These are phyloP conservation scores for Lachnellula hyalina DNA, from an alignment of 2,329 filamentous ascomycete species.

Conservation along the genomic window DNA sequence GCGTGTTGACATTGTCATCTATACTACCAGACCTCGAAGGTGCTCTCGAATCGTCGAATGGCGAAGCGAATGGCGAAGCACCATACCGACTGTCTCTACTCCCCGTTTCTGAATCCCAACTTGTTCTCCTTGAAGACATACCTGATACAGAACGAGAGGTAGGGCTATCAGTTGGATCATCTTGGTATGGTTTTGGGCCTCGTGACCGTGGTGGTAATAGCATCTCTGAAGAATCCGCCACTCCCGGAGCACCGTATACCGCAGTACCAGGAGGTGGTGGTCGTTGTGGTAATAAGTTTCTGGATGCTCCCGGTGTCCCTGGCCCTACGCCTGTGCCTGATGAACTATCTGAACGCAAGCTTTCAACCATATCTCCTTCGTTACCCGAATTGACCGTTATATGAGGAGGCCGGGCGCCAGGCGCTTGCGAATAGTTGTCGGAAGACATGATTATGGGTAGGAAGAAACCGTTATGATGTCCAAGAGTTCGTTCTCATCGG, in stretches of 20 bases:
- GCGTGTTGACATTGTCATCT: constrained; percentile 61
- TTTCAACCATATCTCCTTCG: constrained; percentile 40
- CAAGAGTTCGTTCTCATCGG: constrained; percentile 14
- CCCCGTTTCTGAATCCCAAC: constrained; percentile 56
- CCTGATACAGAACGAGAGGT: constrained; percentile 37
- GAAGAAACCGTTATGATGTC: constrained; percentile 6
- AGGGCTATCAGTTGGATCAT: constrained; percentile 41
- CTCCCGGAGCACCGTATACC: constrained; percentile 23
- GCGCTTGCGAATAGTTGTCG: constrained; percentile 4
- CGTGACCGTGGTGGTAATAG: constrained; percentile 43
- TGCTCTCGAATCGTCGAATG: constrained; percentile 33
- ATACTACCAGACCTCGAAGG: constrained; percentile 46
- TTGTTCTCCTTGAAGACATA: constrained; percentile 55
- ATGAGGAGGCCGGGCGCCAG: constrained; percentile 42
- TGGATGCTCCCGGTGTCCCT: constrained; percentile 26
- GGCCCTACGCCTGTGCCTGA: constrained; percentile 17
- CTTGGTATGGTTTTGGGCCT: constrained; percentile 44
- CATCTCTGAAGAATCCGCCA: constrained; percentile 40
- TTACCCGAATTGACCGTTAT: constrained; percentile 58
- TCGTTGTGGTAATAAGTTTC: constrained; percentile 25
- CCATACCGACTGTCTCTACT: constrained; percentile 46
- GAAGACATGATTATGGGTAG: constrained; percentile 14
- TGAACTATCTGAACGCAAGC: constrained; percentile 35
- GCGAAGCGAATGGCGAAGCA: constrained; percentile 27
- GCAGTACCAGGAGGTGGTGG: constrained; percentile 10